A percentile compares a stretch with the other conserved stretches of the same genome.
Conservation (phyloP, 192 early-diverging fungal genomes). For the Podila horticola region DNA sequence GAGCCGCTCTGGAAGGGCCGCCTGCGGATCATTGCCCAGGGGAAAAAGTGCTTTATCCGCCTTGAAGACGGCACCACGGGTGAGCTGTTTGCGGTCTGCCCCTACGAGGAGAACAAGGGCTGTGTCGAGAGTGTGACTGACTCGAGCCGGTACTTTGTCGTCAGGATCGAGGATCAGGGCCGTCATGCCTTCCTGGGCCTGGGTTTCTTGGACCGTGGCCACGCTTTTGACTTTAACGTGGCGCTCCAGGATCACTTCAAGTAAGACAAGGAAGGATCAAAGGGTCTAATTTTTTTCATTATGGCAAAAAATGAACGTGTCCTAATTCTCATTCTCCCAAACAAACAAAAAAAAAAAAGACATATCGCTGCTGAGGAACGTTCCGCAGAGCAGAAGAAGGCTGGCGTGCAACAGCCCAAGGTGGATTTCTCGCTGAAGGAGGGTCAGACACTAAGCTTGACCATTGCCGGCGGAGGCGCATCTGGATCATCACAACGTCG, state of each 20-base stretch:
- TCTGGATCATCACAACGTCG: constrained; percentile 28
- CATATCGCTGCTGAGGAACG: constrained; percentile 62
- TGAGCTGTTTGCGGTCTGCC: constrained; percentile 85
- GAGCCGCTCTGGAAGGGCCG: constrained; percentile 84
- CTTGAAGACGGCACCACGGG: constrained; percentile 77
- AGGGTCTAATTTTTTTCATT: not conserved
- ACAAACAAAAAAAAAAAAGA: constrained; percentile 28
- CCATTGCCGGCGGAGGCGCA: constrained; percentile 67
- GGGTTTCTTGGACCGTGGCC: constrained; percentile 83
- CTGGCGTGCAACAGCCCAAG: constrained; percentile 58
- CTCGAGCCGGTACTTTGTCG: constrained; percentile 88
- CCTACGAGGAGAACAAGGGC: constrained; percentile 73
- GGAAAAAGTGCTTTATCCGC: constrained; percentile 74
- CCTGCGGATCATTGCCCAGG: constrained; percentile 73
- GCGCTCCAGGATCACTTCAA: constrained; percentile 85
- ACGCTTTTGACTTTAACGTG: constrained; percentile 93
- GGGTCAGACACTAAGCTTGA: constrained; percentile 81
- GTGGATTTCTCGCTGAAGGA: constrained; percentile 84
- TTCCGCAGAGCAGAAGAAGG: constrained; percentile 41
- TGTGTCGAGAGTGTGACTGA: constrained; percentile 85
- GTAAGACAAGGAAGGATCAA: constrained; percentile 41
- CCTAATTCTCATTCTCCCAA: not conserved
- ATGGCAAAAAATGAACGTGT: not conserved
- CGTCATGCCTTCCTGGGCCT: constrained; percentile 87
- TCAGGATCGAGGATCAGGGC: constrained; percentile 78